Evolutionary conservation across 1,284 basidiomycete genomes (phyloP), one percentile per base, ranked within the genome.

Genomic region (Erythrobasidium hasegawianum): DNA sequence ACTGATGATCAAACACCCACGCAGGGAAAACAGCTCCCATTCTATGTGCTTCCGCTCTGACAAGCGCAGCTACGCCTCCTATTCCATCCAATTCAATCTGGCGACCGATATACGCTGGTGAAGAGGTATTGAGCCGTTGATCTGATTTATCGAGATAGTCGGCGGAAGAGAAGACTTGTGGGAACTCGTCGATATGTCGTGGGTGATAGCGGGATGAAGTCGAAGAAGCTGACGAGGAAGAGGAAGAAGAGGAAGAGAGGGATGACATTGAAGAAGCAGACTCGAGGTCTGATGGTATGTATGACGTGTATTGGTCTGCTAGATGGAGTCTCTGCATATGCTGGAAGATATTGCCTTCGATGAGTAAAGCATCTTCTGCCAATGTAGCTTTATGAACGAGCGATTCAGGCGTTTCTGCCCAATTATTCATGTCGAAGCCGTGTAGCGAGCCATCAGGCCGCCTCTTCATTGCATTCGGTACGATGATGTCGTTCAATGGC

Each of bases 281-380:
- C n/a, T 53, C 50, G 5, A 27, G 50, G 18, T 53, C 50, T 20
- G 50, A 20, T 3, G 27, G 33, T 11, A 55, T 47, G 47, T 65
- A 65, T n/a, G 62, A 55, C 1, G 47, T 58, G 20, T 67, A 67
- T 29, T 57, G 39, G 33, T 67, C 68, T 16, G 59, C 65, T 13
- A 69, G 59, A 56, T 69, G 68, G 2, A 54, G 8, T 11, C 68
- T 50, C 26, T 62, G 59, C 58, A 59, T 68, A 27, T 62, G 59
- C 40, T 64, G 67, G 50, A 50, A 65, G 38, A 65, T 65, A 18
- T 65, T 65, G 64, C 70, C 70, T 47, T 71, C 70, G n/a, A 71
- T 59, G 7, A 71, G 65, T 8, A 71, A 45, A 14, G 64, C 52
- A 38, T 61, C 57, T 11, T 38, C 16, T 13, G 14, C 1, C 14